A percentile compares a stretch with the other conserved stretches of the same genome.
phyloP scores from a whole-genome alignment of 495 filamentous ascomycete genomes.

The Pseudomonodictys pantanalensis region DNA sequence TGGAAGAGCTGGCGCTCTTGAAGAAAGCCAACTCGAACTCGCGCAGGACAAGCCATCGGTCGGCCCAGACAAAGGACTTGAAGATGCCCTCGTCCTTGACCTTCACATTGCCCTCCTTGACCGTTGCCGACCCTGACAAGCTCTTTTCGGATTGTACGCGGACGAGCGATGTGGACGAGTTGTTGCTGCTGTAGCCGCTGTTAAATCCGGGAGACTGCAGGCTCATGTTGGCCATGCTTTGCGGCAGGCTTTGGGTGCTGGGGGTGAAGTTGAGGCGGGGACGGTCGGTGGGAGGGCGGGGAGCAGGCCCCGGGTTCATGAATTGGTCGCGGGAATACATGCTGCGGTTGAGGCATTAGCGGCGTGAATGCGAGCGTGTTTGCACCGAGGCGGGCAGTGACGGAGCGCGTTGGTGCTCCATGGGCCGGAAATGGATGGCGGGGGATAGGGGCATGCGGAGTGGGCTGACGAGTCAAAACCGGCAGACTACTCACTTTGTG shows the following conservation, averaged over 20 bases:
- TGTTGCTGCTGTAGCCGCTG: constrained; percentile 53
- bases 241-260: constrained; percentile 59
- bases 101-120: constrained; percentile 85
- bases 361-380: neutral
- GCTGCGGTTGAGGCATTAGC: constrained; percentile 30
- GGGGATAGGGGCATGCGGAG: constrained; percentile 10
- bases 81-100: constrained; percentile 78
- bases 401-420: neutral
- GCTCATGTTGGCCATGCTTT: constrained; percentile 73
- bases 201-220: constrained; percentile 63
- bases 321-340: constrained; percentile 56
- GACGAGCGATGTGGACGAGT: constrained; percentile 55
- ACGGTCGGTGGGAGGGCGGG: constrained; percentile 80
- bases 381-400: neutral
- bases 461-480: neutral
- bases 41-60: constrained; percentile 81
- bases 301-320: constrained; percentile 95
- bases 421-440: neutral
- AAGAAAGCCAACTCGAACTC: constrained; percentile 87
- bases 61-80: constrained; percentile 86
- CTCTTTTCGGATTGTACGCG: constrained; percentile 59
- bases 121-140: constrained; percentile 60
- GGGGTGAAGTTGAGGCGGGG: constrained; percentile 74
- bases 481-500: constrained; percentile 15
- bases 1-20: constrained; percentile 76